Evolutionary conservation across 257 asterid species (phyloP), one percentile per base, ranked within the genome.

Genomic region (Nicotiana tabacum): DNA sequence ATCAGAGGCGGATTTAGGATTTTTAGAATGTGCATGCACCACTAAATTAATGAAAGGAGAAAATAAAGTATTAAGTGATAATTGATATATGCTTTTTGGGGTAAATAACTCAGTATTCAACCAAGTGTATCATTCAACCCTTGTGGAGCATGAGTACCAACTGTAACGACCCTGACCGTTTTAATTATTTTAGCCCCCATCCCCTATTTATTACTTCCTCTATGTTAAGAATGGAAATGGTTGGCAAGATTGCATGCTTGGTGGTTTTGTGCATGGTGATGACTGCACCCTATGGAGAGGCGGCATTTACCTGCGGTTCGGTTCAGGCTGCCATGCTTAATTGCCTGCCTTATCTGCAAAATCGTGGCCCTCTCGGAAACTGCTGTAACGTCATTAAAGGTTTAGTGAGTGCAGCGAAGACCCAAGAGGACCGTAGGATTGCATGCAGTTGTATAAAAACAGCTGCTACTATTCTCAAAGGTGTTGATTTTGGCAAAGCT

Each of bases 391-490:
- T 83, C 17, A 66, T 86, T 55, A 46, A 27, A 67, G n/a, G 30
- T 3, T 39, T 86, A 1, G 0, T 15, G 11, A 39, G n/a, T 27
- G 78, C 78, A 0, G 85, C 85, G 5, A 68, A 2, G 29, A 84
- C 85, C 35, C 81, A 81, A 27, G 8, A 56, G 2, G 87, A 86
- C 12, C 83, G 85, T 35, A 77, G 77, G 53, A 33, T 80, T 5
- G 84, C 87, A 6, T 86, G 89, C 77, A 68, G 9, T 6, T 83
- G 84, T 74, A 33, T 84, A 33, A 84, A 86, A 67, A 2, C 39
- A 9, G 32, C 61, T 51, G 68, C 81, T 29, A 5, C 1, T 11
- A 2, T 2, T 10, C 12, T 83, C 7, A 21, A 6, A 7, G 57
- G 60, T 10, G 3, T 86, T 46, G 78, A 82, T 2, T 24, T 48